These are phyloP conservation scores for Pseudozyma tsukubaensis DNA, from an alignment of 1,284 basidiomycete species.

Conservation along the genomic window DNA sequence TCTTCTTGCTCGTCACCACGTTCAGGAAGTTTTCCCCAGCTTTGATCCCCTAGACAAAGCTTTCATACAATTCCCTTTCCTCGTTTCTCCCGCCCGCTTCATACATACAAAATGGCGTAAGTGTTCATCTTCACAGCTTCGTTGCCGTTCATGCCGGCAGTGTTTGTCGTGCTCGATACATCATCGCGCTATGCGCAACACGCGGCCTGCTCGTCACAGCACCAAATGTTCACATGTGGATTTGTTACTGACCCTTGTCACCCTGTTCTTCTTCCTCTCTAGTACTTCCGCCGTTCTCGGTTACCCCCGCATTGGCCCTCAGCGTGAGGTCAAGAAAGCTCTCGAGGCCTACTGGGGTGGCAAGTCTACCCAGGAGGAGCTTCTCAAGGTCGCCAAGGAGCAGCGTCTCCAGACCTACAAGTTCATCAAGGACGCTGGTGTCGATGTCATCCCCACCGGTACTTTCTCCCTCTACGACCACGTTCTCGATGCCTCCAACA, in stretches of 20 bases:
- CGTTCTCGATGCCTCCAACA: constrained; percentile 95
- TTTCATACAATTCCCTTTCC: constrained; percentile 19
- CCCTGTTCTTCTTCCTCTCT: not conserved
- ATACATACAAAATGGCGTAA: constrained; percentile 44
- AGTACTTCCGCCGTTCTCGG: constrained; percentile 75
- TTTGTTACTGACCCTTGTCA: not conserved
- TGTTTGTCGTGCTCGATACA: not conserved
- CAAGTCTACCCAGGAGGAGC: constrained; percentile 88
- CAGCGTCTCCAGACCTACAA: constrained; percentile 92
- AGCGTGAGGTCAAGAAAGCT: constrained; percentile 98
- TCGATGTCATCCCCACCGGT: constrained; percentile 92
- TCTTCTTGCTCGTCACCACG: constrained; percentile 31
- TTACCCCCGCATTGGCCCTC: constrained; percentile 95
- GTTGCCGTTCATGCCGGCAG: not conserved
- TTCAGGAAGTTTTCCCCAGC: constrained; percentile 13
- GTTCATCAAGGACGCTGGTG: constrained; percentile 85
- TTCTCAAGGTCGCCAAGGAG: constrained; percentile 87
- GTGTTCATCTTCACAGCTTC: constrained; percentile 5
- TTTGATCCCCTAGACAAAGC: constrained; percentile 18
- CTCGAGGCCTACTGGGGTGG: constrained; percentile 85
- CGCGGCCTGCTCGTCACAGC: too few species aligned
- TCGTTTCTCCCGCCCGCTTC: constrained; percentile 17
- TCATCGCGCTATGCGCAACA: constrained; percentile 9
- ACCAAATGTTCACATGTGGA: too few species aligned
- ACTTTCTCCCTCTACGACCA: constrained; percentile 99